phyloP scores from a whole-genome alignment of 306 rosid species.

The Prosopis cineraria region DNA sequence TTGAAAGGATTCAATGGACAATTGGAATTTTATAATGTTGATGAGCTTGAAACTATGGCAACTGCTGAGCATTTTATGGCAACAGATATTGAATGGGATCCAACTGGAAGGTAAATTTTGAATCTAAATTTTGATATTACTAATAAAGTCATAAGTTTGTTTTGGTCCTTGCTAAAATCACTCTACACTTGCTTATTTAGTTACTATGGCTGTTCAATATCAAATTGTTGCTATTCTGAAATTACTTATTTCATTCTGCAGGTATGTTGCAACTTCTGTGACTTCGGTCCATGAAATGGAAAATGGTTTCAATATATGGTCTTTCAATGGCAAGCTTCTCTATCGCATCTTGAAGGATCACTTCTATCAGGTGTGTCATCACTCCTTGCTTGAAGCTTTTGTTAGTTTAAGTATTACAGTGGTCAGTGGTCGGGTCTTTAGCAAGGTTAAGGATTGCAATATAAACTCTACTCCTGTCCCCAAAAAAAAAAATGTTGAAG shows the following conservation, averaged over 20 bases:
- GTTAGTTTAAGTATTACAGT: background rate
- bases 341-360: conserved; percentile 81
- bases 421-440: background rate
- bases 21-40: conserved; percentile 78
- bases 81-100: conserved; percentile 90
- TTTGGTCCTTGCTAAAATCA: background rate
- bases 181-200: background rate
- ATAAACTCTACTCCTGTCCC: background rate
- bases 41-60: conserved; percentile 86
- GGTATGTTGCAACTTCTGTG: conserved; percentile 89
- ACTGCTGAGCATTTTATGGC: conserved; percentile 82
- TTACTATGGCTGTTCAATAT: background rate
- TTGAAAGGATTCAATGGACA: conserved; percentile 75
- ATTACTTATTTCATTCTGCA: conserved; percentile 26
- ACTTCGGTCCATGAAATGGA: conserved; percentile 98
- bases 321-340: conserved; percentile 86
- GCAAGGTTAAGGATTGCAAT: background rate
- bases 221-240: background rate
- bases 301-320: conserved; percentile 92
- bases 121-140: background rate
- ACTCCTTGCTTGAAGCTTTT: background rate
- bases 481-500: background rate
- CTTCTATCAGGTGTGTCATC: conserved; percentile 67
- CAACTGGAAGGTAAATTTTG: conserved; percentile 77
- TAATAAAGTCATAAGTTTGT: background rate